Evolutionary conservation across 2,329 filamentous ascomycete species (phyloP), one percentile per base, ranked within the genome.

Genomic region (Teratosphaeria epicoccoides): DNA sequence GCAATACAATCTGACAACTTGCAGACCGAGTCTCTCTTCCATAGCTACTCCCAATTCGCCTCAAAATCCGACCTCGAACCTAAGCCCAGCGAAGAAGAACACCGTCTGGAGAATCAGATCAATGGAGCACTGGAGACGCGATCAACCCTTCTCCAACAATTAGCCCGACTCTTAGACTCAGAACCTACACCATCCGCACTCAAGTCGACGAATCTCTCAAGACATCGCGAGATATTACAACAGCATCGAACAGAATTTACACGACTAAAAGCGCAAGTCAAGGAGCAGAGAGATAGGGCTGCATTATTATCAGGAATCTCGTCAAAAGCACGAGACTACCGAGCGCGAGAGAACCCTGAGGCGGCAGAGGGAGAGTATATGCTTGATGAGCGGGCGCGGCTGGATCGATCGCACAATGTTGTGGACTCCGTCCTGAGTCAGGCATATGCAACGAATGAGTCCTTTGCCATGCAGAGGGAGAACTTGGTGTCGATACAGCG

Each of bases 391-490:
- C 80, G 93, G 49, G 75, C 77, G 56, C 81, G 87, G 57, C 82
- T 98, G 65, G 93, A 98, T 66, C 85, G 88, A 67, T 94, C 87
- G 64, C 86, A 97, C 70, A 85, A 82, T 60, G 83, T 95, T 76
- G 85, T 88, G 46, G 93, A 98, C 68, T 86, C 81, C 56, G 89
- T 98, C 28, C 76, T 98, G 54, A 90, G 85, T 66, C 93, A 97
- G 74, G 93, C 93, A 6, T 98, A 98, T 71, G 90, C 91, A 10
- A 88, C 97, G 49, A 94, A 95, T 67, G 89, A 97, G 72, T 90
- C 78, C 68, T 97, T 98, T 68, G 77, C 80, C 12, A 64, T 89
- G 51, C 93, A 98, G 75, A 78, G 90, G 55, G 90, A 97, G 75
- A 91, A 85, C 24, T 71, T 98, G 56, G 80, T 84, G 44, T 94